Evolutionary conservation across 2,329 filamentous ascomycete species (phyloP).

Genomic region (Beauveria caledonica): DNA sequence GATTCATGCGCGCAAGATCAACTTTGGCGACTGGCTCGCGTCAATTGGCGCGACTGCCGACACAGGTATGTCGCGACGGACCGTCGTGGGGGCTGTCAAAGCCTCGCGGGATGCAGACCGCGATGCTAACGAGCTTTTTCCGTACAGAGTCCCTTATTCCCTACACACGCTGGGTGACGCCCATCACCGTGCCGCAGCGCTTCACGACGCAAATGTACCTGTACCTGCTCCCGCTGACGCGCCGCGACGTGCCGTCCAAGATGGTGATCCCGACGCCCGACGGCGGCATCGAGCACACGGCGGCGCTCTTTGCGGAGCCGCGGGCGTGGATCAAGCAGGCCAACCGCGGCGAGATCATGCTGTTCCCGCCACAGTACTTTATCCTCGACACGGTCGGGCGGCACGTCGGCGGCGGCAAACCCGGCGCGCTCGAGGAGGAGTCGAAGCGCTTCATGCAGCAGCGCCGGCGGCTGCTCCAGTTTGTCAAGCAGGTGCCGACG

Average conservation of each 20-base stretch:
- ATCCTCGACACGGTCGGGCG: slow-evolving; percentile 52
- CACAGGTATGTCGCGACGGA: slow-evolving; percentile 39
- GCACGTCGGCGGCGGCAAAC: slow-evolving; percentile 35
- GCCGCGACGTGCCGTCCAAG: slow-evolving; percentile 28
- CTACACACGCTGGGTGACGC: slow-evolving; percentile 91
- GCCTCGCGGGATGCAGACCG: slow-evolving; percentile 19
- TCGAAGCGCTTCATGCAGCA: slow-evolving; percentile 36
- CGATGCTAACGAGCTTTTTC: neutral
- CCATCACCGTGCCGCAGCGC: slow-evolving; percentile 59
- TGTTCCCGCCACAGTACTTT: slow-evolving; percentile 87
- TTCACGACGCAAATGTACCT: slow-evolving; percentile 98
- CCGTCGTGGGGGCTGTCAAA: no score
- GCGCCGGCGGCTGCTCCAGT: slow-evolving; percentile 43
- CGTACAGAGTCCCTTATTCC: slow-evolving; percentile 50
- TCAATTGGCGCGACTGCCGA: slow-evolving; percentile 54
- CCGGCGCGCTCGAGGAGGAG: slow-evolving; percentile 20
- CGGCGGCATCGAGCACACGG: slow-evolving; percentile 57
- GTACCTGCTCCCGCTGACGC: slow-evolving; percentile 63
- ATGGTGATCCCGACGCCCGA: slow-evolving; percentile 63
- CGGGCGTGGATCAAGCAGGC: slow-evolving; percentile 61
- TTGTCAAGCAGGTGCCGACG: slow-evolving; percentile 39
- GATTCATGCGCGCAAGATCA: slow-evolving; percentile 58
- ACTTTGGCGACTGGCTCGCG: slow-evolving; percentile 58
- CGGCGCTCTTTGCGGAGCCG: slow-evolving; percentile 68
- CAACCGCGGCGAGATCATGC: slow-evolving; percentile 57